These are phyloP conservation scores for Aspergillus arachidicola DNA, from an alignment of 2,329 filamentous ascomycete species.

Conservation along the genomic window DNA sequence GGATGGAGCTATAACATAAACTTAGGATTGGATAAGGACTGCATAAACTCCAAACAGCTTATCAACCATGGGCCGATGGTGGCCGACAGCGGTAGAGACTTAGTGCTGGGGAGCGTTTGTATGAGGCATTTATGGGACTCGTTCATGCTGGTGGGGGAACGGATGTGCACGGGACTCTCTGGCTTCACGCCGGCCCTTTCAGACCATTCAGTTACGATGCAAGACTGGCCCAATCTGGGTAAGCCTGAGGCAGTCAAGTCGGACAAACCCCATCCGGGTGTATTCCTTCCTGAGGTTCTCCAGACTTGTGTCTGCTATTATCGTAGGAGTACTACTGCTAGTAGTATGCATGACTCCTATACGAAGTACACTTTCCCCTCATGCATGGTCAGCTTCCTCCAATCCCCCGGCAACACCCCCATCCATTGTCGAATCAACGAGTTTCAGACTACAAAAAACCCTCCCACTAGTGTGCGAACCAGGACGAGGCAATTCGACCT, in stretches of 20 bases:
- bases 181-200: neutral
- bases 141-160: neutral
- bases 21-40: neutral
- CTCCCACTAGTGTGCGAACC: constrained; percentile 5
- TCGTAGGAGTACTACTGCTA: too few relatives aligned
- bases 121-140: constrained; percentile 26
- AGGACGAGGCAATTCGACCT: constrained; percentile 1
- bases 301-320: neutral
- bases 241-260: constrained; percentile 10
- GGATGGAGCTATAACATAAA: constrained; percentile 4
- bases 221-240: constrained; percentile 9
- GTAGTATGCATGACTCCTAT: too few relatives aligned
- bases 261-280: constrained; percentile 2
- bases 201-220: constrained; percentile 3
- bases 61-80: constrained; percentile 10
- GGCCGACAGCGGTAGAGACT: neutral
- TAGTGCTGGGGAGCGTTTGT: constrained; percentile 11
- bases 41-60: constrained; percentile 4
- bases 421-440: constrained; percentile 8
- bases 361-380: neutral
- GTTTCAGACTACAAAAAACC: neutral
- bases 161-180: constrained; percentile 6
- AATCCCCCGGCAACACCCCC: neutral
- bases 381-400: neutral
- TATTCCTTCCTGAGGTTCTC: neutral